phyloP scores from a whole-genome alignment of 2,329 filamentous ascomycete species.

The Epichloe gansuensis region DNA sequence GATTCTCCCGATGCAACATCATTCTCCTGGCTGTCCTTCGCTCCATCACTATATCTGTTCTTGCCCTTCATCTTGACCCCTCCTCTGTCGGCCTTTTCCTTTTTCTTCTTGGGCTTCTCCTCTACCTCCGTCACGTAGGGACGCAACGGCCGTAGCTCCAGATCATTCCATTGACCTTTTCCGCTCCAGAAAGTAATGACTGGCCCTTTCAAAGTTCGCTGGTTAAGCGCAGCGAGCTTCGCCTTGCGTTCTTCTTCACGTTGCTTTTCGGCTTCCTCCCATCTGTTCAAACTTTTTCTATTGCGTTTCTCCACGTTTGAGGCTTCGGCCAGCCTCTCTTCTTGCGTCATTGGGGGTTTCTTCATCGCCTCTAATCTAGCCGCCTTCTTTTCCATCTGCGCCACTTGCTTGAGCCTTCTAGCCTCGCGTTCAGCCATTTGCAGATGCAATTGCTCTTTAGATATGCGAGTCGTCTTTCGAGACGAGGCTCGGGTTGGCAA shows the following conservation, averaged over 20 bases:
- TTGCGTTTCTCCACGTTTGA: slow-evolving; percentile 75
- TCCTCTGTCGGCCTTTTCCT: slow-evolving; percentile 25
- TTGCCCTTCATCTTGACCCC: slow-evolving; percentile 16
- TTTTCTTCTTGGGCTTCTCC: slow-evolving; percentile 48
- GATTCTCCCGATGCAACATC: neutral
- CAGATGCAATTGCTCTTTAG: slow-evolving; percentile 50
- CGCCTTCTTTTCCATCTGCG: slow-evolving; percentile 52
- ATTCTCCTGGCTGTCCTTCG: neutral
- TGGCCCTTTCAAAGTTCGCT: slow-evolving; percentile 73
- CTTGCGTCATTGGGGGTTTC: slow-evolving; percentile 75
- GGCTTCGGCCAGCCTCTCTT: slow-evolving; percentile 70
- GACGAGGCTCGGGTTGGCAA: slow-evolving; percentile 45
- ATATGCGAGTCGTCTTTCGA: slow-evolving; percentile 43
- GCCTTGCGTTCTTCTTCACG: slow-evolving; percentile 72
- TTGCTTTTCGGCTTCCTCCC: slow-evolving; percentile 86
- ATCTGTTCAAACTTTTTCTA: slow-evolving; percentile 78
- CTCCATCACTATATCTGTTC: slow-evolving; percentile 15
- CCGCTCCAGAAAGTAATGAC: slow-evolving; percentile 92
- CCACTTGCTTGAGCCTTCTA: slow-evolving; percentile 57
- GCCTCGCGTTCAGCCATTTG: slow-evolving; percentile 64
- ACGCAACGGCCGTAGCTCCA: slow-evolving; percentile 59
- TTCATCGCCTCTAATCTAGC: slow-evolving; percentile 62
- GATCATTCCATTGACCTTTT: slow-evolving; percentile 68
- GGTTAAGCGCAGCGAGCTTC: slow-evolving; percentile 77
- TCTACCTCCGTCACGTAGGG: slow-evolving; percentile 50